Percentiles rank a stretch among this genome's conserved stretches.
These are phyloP conservation scores for Solanum chacoense DNA, from an alignment of 305 asterid genomes.

Conservation along the genomic window DNA sequence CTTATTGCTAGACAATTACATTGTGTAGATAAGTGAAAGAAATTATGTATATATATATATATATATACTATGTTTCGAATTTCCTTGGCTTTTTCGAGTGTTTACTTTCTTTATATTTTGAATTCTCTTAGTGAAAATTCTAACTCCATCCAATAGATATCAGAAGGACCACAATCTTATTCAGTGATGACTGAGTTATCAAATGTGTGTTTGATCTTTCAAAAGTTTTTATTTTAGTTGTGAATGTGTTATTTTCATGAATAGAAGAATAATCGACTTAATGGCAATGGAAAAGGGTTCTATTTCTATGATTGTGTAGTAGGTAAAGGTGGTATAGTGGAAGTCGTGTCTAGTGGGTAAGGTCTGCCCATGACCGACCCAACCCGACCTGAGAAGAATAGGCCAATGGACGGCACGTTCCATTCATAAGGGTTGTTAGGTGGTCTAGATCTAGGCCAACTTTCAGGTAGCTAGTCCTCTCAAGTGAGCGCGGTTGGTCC, in stretches of 20 bases:
- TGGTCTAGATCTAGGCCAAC: neutral
- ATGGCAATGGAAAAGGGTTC: neutral
- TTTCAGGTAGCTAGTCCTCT: neutral
- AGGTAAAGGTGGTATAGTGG: neutral
- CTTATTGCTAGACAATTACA: neutral
- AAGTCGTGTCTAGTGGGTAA: neutral
- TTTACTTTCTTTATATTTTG: too few relatives aligned
- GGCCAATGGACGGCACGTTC: neutral
- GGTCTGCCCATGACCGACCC: neutral
- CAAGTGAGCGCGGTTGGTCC: neutral
- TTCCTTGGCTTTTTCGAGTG: neutral
- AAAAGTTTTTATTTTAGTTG: neutral
- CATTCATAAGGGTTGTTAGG: neutral
- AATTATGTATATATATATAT: too few relatives aligned
- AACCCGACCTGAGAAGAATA: neutral
- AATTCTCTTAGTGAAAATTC: neutral
- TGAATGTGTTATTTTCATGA: neutral
- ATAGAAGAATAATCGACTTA: neutral
- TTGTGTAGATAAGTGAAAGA: neutral
- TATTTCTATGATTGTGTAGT: neutral
- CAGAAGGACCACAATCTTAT: neutral
- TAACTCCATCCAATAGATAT: neutral
- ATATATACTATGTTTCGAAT: too few relatives aligned
- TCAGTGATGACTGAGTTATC: neutral
- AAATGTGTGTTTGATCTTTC: neutral